Base-by-base conservation (phyloP, 2,329 filamentous ascomycete species). In the Cladophialophora carrionii region DNA sequence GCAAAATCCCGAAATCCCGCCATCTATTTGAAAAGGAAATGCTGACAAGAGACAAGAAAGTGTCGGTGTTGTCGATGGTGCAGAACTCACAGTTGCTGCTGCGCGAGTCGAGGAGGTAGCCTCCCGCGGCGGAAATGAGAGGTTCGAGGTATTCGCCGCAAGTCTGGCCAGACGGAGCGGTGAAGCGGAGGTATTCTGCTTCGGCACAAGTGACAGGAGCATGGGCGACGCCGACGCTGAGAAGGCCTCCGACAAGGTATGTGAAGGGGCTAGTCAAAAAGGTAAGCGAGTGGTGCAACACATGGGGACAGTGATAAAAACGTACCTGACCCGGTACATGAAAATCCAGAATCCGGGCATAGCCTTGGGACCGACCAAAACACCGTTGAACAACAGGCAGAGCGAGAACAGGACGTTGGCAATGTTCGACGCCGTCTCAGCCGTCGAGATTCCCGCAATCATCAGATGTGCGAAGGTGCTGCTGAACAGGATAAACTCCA, bases 261-360 rank as follows among this genome's bases (percentile, higher is more conserved):
- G 90, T 92, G 71, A 96, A 90, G 0, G 92, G 92, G 14, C 58
- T 61, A n/a, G 20, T 37, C 20, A 6, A 26, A 20, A 20, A 41
- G 6, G 31, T 57, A n/a, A 43, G 31, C 24, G 31, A 29, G 22
- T 34, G 8, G 52, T 14, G 26, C 52, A 10, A 31, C 29, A 7
- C 24, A 29, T 8, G 24, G 52, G 9, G 9, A 54, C 24, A 29
- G 8, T 34, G 12, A 29, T 26, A 20, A 20, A 51, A 31, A 52
- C 57, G 52, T 29, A 60, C 57, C 57, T 60, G 43, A 60, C 57
- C 12, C 57, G 86, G 75, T 91, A 90, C 88, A 91, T 91, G 78
- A 90, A 91, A 67, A 86, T 85, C 89, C 89, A 92, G 79, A 92
- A 92, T 0, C 85, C 82, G 0, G 89, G 89, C 1, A 92, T 80